Evolutionary conservation across 805 yeast genomes (phyloP), one percentile per base, ranked within the genome.

Genomic region (Suhomyces sp.): DNA sequence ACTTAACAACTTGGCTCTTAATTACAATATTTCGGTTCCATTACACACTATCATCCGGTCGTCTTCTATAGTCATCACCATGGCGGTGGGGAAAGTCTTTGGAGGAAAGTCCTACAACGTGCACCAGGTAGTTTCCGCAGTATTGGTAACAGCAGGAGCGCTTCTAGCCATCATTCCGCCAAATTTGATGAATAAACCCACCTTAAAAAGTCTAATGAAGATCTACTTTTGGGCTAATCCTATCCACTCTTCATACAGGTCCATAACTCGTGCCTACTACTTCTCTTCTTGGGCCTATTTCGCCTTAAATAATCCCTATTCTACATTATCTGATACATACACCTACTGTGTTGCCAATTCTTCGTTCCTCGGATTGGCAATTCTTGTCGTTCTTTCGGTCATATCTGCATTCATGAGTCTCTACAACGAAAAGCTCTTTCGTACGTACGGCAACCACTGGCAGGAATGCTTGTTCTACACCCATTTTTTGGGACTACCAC

Each of bases 11-110:
- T 62, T 67, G 48, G 90, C 79, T 0, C 83, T 84, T 68, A 73
- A 69, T 15, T 83, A 69, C 62, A 74, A 82, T 35, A 72, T 87
- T 24, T 78, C 86, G 2, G 78, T 87, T 19, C 89, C 92, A 0
- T 64, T 85, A 24, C 90, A 86, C 60, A 85, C 85, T 22, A 78
- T 86, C 6, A 73, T 86, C 57, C 65, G 91, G 48, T 84, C 89
- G 10, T 78, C 85, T 5, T 83, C 87, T 0, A 80, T 88, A 0
- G 80, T 83, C 6, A 65, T 84, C 15, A 82, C 87, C 0, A 78
- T 87, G 83, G 27, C 77, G 0, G 65, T 84, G 3, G 89, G 92
- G 2, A 46, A 75, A 5, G 51, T 76, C 9, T 82, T 61, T 47
- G 62, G 80, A 44, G 64, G 65, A 6, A 83, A 77, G 60, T 61